Percentiles rank a stretch among this genome's conserved stretches.
These are phyloP conservation scores for Boletus semigastroideus DNA, from an alignment of 1,284 basidiomycete species.

Conservation along the genomic window DNA sequence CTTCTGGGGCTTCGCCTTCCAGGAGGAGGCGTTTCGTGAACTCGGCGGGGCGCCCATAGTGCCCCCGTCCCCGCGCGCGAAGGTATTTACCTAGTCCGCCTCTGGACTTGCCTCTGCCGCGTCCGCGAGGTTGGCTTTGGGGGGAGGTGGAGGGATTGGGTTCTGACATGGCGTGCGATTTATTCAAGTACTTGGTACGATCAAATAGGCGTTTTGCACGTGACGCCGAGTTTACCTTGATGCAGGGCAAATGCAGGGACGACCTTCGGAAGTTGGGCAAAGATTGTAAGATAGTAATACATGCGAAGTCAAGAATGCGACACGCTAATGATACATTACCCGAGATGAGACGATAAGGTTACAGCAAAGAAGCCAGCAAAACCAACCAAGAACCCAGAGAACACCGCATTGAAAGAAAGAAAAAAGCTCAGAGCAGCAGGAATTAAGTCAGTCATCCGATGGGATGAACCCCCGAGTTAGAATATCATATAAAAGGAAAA, in stretches of 20 bases:
- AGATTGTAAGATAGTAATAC: conserved; percentile 6
- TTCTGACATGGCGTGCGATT: conserved; percentile 20
- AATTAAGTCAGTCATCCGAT: conserved; percentile 22
- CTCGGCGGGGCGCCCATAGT: conserved; percentile 59
- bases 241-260: too few species aligned
- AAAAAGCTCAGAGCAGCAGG: background rate
- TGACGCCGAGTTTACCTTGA: background rate
- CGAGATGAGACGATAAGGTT: conserved; percentile 1
- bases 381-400: conserved; percentile 3
- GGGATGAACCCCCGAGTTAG: conserved; percentile 27
- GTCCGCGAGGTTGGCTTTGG: conserved; percentile 19
- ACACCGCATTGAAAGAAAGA: conserved; percentile 15
- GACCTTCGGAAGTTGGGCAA: background rate
- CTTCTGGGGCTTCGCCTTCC: conserved; percentile 49
- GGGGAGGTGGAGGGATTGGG: conserved; percentile 8
- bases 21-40: conserved; percentile 58
- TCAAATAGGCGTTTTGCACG: background rate
- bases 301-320: background rate
- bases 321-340: conserved; percentile 20
- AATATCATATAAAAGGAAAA: conserved; percentile 33
- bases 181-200: background rate
- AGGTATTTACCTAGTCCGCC: conserved; percentile 74
- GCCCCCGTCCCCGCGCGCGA: conserved; percentile 61
- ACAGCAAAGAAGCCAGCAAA: background rate
- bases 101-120: conserved; percentile 50